Base-by-base conservation (phyloP, 2,329 filamentous ascomycete genomes). In the Phaeosphaeriaceae sp. region DNA sequence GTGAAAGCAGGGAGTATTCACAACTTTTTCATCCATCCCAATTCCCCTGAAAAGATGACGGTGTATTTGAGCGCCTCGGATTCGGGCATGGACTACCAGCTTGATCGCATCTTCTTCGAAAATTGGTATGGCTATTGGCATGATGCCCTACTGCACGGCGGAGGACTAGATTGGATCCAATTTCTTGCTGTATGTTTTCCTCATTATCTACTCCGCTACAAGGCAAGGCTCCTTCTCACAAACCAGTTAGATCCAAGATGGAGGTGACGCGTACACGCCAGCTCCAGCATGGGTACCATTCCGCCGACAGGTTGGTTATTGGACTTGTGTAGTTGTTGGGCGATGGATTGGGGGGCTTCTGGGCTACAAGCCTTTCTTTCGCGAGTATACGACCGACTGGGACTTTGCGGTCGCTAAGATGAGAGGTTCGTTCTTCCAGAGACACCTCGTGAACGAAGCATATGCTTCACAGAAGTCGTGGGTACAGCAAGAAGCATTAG, bases 301-400 rank as follows among this genome's bases (percentile, higher is more conserved):
- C 41, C 54, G 66, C 13, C 56, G 56, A 26, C 63, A 50, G 6
- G 38, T 72, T 6, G 63, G 68, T 2, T 55, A 58, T 23, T 56
- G 38, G 11, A 32, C 67, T 13, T 65, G 72, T 4, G 61, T 76
- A 20, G 52, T 71, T 4, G 29, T 76, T n/a, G 73, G 74, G 7
- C 66, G 73, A 47, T 76, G 73, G 70, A 38, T 76, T 20, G 74
- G 73, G 6, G 68, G 69, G 0, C 34, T 74, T 40, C 52, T 76
- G 23, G 74, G 73, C 3, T 76, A 76, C 52, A 68, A 73, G 51
- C 74, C 74, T 2, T 76, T 69, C 38, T 66, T 67, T 43, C 52
- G 53, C 33, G 57, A 73, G 52, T 76, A 71, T 68, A 74, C 69
- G 7, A 70, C 64, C 7, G 72, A 76, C 34, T 76, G 74, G 74